Conservation (phyloP, 345 rosid genomes). For the Trapa incisa region DNA sequence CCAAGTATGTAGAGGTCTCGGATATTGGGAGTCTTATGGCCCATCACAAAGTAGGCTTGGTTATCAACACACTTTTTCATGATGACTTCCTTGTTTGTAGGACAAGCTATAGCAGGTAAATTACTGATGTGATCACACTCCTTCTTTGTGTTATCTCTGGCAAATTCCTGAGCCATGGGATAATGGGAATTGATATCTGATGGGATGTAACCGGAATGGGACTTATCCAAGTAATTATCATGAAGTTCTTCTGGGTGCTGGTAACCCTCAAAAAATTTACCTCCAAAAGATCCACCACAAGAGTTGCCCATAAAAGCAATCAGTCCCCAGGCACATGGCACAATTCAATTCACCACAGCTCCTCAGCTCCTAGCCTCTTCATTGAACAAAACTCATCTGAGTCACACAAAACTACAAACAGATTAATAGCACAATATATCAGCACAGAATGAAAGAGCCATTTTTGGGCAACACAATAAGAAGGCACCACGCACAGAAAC, state of each 20-base stretch:
- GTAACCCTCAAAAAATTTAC: constrained; percentile 61
- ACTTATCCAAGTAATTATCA: constrained; percentile 20
- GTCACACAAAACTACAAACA: background rate
- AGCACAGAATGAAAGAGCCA: background rate
- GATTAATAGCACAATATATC: background rate
- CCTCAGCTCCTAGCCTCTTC: background rate
- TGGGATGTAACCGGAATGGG: constrained; percentile 32
- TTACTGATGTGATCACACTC: constrained; percentile 12
- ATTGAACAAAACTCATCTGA: constrained; percentile 8
- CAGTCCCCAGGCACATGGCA: constrained; percentile 8
- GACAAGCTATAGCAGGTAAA: constrained; percentile 20
- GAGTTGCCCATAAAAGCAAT: constrained; percentile 95
- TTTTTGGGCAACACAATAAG: constrained; percentile 3
- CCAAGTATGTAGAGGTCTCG: constrained; percentile 75
- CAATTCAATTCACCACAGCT: background rate
- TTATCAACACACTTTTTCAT: constrained; percentile 67
- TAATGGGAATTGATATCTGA: constrained; percentile 29
- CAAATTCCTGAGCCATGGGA: constrained; percentile 18
- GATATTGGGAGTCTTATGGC: constrained; percentile 77
- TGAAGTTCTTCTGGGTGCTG: constrained; percentile 50
- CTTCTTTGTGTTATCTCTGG: constrained; percentile 25
- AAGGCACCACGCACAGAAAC: background rate
- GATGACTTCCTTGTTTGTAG: constrained; percentile 35
- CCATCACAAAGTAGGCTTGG: constrained; percentile 66
- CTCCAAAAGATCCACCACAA: constrained; percentile 91